phyloP scores from a whole-genome alignment of 1,284 basidiomycete genomes.

The Ceratorhiza oryzae-sativae region DNA sequence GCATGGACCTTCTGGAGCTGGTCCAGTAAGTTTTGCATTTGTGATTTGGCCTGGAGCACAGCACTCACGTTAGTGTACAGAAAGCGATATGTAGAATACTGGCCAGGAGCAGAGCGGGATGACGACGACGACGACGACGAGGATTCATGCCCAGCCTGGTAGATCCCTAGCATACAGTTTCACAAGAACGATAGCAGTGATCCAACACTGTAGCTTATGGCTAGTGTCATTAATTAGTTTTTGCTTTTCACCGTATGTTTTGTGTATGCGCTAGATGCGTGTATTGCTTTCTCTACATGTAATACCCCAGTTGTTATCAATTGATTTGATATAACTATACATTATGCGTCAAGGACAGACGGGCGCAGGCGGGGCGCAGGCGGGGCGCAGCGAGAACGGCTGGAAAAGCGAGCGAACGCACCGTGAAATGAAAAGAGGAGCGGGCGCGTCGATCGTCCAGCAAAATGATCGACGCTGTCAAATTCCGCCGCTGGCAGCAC shows the following conservation, averaged over 20 bases:
- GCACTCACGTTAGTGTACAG: neutral
- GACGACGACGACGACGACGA: neutral
- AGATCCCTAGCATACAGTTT: neutral
- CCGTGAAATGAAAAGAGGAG: neutral
- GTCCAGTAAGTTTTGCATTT: neutral
- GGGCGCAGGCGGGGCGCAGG: no score
- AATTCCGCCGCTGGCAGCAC: neutral
- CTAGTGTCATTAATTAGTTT: no score
- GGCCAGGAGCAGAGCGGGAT: neutral
- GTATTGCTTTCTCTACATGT: no score
- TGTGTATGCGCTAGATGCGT: no score
- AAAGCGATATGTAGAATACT: neutral
- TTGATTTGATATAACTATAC: no score
- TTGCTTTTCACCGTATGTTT: no score
- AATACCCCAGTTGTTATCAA: no score
- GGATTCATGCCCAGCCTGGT: neutral
- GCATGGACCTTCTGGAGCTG: neutral
- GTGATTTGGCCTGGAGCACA: neutral
- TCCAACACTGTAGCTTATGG: no score
- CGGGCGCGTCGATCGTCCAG: neutral
- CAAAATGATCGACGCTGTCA: slow-evolving; percentile 5
- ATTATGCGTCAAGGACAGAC: no score
- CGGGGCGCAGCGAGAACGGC: no score
- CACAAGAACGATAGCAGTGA: no score
- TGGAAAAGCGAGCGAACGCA: slow-evolving; percentile 50